These are phyloP conservation scores for Raffaelea deltoideospora DNA, from an alignment of 2,329 filamentous ascomycete species.

Conservation along the genomic window DNA sequence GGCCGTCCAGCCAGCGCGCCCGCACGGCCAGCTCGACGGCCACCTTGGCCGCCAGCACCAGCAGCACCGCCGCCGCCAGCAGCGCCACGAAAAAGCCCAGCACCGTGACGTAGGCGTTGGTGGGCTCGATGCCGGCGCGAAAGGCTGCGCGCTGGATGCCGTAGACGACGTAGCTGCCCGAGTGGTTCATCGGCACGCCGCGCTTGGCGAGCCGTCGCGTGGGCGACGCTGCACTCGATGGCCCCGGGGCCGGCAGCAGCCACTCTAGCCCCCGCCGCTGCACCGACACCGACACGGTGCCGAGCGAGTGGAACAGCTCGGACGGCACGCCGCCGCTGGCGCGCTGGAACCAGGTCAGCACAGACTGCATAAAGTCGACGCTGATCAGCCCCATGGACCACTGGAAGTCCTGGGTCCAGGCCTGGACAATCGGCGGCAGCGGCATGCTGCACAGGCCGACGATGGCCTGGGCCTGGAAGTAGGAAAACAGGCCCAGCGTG, in stretches of 20 bases:
- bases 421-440: conserved; percentile 62
- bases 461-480: conserved; percentile 75
- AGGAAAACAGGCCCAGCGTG: conserved; percentile 66
- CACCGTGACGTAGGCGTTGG: conserved; percentile 75
- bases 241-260: conserved; percentile 14
- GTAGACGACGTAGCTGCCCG: conserved; percentile 39
- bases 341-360: conserved; percentile 78
- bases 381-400: conserved; percentile 84
- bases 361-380: conserved; percentile 60
- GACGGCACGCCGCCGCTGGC: conserved; percentile 66
- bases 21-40: conserved; percentile 56
- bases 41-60: conserved; percentile 60
- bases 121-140: conserved; percentile 57
- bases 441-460: conserved; percentile 62
- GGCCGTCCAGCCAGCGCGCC: conserved; percentile 49
- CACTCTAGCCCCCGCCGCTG: conserved; percentile 31
- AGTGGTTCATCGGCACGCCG: conserved; percentile 25
- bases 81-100: conserved; percentile 70
- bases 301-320: conserved; percentile 52
- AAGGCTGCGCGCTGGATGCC: conserved; percentile 73
- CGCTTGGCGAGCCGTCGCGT: conserved; percentile 29
- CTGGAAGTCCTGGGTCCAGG: conserved; percentile 83
- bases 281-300: conserved; percentile 56
- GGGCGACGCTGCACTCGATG: conserved; percentile 26
- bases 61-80: conserved; percentile 50